These are phyloP conservation scores for Lasiodiplodia theobromae DNA, from an alignment of 2,329 filamentous ascomycete genomes.

Conservation along the genomic window DNA sequence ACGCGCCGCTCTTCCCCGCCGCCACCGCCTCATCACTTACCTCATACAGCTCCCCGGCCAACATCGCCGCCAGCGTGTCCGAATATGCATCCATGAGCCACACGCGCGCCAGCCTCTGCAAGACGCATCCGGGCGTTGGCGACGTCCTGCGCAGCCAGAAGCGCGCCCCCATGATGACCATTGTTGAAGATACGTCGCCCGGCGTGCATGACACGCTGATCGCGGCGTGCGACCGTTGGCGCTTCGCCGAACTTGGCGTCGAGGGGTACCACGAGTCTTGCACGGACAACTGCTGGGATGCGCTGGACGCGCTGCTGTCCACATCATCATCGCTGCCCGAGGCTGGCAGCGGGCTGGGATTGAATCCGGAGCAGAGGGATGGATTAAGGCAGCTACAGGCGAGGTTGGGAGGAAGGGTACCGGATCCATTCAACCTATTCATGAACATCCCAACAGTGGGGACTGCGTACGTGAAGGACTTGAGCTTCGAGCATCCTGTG, in stretches of 20 bases:
- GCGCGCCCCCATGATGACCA: conserved; percentile 54
- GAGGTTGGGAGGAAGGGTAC: conserved; percentile 8
- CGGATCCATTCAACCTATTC: conserved; percentile 14
- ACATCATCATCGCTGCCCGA: neutral
- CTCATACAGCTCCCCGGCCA: conserved; percentile 55
- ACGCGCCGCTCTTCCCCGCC: conserved; percentile 34
- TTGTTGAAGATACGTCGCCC: conserved; percentile 55
- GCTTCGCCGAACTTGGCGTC: conserved; percentile 52
- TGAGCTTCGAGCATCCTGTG: conserved; percentile 13
- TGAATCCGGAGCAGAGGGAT: conserved; percentile 53
- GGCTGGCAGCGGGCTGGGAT: conserved; percentile 49
- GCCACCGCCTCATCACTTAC: conserved; percentile 55
- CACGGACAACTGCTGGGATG: conserved; percentile 46
- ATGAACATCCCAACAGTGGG: conserved; percentile 9
- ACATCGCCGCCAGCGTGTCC: conserved; percentile 40
- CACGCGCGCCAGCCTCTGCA: conserved; percentile 44
- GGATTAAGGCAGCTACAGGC: conserved; percentile 32
- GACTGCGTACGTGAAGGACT: neutral
- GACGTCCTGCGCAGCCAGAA: conserved; percentile 52
- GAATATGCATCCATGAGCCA: conserved; percentile 57
- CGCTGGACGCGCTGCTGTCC: conserved; percentile 7
- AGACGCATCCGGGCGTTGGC: conserved; percentile 48
- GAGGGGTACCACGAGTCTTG: conserved; percentile 53
- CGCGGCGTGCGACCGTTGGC: conserved; percentile 55
- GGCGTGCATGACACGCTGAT: conserved; percentile 57